Percentiles rank a stretch among this genome's conserved stretches.
Evolutionary conservation across 169 alveolate genomes (phyloP).

Genomic region (Babesia bigemina): DNA sequence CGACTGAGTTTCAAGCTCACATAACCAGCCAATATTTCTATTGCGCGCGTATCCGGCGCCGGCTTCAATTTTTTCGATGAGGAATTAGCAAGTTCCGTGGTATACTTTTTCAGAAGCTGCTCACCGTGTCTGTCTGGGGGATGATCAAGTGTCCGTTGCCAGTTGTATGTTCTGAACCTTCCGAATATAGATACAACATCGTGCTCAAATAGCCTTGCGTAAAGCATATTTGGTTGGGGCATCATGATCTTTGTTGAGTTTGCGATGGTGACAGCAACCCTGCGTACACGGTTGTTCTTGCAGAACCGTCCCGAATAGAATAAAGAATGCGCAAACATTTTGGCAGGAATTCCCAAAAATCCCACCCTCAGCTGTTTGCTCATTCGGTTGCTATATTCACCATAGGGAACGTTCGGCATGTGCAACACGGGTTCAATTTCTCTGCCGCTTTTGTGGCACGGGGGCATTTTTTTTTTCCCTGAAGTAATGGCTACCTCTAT

Average conservation of each 20-base stretch:
- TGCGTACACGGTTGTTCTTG: slow-evolving; percentile 54
- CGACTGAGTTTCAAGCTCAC: slow-evolving; percentile 30
- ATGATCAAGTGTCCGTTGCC: slow-evolving; percentile 30
- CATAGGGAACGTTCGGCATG: slow-evolving; percentile 31
- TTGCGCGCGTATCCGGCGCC: slow-evolving; percentile 15
- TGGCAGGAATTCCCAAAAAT: slow-evolving; percentile 63
- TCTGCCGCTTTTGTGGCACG: slow-evolving; percentile 9
- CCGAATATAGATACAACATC: slow-evolving; percentile 26
- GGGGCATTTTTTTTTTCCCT: not conserved
- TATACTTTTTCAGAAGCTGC: slow-evolving; percentile 39
- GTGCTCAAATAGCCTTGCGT: slow-evolving; percentile 54
- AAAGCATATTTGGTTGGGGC: slow-evolving; percentile 49
- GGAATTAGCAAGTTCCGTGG: slow-evolving; percentile 23
- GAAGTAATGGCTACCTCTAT: slow-evolving; percentile 18
- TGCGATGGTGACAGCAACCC: slow-evolving; percentile 60
- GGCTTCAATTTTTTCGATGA: slow-evolving; percentile 11
- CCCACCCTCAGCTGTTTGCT: slow-evolving; percentile 65
- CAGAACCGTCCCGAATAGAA: slow-evolving; percentile 63
- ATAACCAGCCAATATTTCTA: slow-evolving; percentile 37
- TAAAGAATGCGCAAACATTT: slow-evolving; percentile 64
- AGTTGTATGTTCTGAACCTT: slow-evolving; percentile 33
- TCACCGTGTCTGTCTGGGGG: slow-evolving; percentile 46
- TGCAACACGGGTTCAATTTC: slow-evolving; percentile 14
- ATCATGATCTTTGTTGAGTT: slow-evolving; percentile 37
- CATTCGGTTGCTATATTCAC: slow-evolving; percentile 58